phyloP scores from a whole-genome alignment of 1,139 yeast genomes.

The Williopsis jadinii region DNA sequence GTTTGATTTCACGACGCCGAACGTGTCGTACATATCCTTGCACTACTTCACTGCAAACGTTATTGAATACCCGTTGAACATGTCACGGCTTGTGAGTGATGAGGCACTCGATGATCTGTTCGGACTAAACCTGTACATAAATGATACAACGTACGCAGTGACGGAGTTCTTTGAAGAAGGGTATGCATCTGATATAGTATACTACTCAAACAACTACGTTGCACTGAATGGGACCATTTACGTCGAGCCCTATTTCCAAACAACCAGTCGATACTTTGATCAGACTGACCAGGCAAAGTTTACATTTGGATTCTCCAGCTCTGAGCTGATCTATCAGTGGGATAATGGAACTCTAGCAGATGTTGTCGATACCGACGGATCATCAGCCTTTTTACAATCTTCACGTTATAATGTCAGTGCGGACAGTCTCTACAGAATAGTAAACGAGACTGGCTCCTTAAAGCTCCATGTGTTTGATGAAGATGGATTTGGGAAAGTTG shows the following conservation, averaged over 20 bases:
- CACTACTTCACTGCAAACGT: constrained; percentile 10
- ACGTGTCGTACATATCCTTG: constrained; percentile 1
- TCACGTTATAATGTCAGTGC: constrained; percentile 35
- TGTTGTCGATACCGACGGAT: constrained; percentile 68
- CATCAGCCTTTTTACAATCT: constrained; percentile 62
- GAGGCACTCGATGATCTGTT: constrained; percentile 4
- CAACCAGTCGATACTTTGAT: constrained; percentile 29
- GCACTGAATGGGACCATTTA: constrained; percentile 3
- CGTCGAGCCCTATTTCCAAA: constrained; percentile 8
- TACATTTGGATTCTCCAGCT: constrained; percentile 64
- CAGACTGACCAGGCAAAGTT: constrained; percentile 47
- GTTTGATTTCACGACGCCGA: constrained; percentile 7
- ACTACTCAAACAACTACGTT: constrained; percentile 6
- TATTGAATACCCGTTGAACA: constrained; percentile 5
- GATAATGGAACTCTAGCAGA: constrained; percentile 52
- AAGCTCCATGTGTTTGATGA: constrained; percentile 40
- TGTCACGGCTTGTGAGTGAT: background rate
- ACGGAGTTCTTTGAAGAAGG: constrained; percentile 6
- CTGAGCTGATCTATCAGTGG: constrained; percentile 63
- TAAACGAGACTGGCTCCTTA: constrained; percentile 23
- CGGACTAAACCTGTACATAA: constrained; percentile 9
- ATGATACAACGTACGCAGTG: constrained; percentile 4
- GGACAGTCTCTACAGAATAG: constrained; percentile 11
- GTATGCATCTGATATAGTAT: constrained; percentile 8
- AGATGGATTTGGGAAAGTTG: constrained; percentile 33